A percentile compares a stretch with the other conserved stretches of the same genome.
These are phyloP conservation scores for Fomitopsis pulvina DNA, from an alignment of 768 basidiomycete species.

Conservation along the genomic window DNA sequence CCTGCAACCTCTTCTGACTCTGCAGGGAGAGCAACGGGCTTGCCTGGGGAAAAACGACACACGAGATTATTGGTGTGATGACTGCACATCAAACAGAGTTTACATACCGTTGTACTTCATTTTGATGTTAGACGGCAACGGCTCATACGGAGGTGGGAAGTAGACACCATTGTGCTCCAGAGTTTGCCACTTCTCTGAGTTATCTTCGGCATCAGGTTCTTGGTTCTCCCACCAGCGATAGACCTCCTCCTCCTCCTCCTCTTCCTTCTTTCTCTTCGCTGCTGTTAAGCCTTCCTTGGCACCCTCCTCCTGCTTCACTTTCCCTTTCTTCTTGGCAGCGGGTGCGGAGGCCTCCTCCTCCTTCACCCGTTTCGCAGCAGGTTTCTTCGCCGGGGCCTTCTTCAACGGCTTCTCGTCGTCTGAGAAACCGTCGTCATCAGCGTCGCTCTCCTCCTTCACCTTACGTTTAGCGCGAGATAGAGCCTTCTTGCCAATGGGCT, in stretches of 20 bases:
- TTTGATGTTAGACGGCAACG: constrained; percentile 75
- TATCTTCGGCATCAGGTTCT: constrained; percentile 64
- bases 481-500: constrained; percentile 24
- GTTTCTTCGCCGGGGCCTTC: constrained; percentile 33
- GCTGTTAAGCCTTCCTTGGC: constrained; percentile 29
- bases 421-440: constrained; percentile 29
- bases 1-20: constrained; percentile 95
- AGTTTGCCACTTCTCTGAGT: constrained; percentile 87
- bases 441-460: constrained; percentile 48
- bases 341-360: constrained; percentile 41
- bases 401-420: constrained; percentile 42
- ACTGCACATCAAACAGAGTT: constrained; percentile 1
- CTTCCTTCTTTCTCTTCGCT: constrained; percentile 47
- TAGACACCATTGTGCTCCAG: constrained; percentile 91
- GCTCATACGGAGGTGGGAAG: constrained; percentile 92
- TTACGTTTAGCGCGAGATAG: constrained; percentile 27
- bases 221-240: constrained; percentile 87
- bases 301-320: constrained; percentile 37
- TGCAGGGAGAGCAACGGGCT: constrained; percentile 68
- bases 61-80: background rate
- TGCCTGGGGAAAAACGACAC: constrained; percentile 48
- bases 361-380: constrained; percentile 41
- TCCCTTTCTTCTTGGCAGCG: constrained; percentile 32
- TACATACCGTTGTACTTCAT: constrained; percentile 90
- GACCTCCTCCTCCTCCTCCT: constrained; percentile 61